Evolutionary conservation across 208 protist species (phyloP).

Genomic region (Leishmania mexicana): DNA sequence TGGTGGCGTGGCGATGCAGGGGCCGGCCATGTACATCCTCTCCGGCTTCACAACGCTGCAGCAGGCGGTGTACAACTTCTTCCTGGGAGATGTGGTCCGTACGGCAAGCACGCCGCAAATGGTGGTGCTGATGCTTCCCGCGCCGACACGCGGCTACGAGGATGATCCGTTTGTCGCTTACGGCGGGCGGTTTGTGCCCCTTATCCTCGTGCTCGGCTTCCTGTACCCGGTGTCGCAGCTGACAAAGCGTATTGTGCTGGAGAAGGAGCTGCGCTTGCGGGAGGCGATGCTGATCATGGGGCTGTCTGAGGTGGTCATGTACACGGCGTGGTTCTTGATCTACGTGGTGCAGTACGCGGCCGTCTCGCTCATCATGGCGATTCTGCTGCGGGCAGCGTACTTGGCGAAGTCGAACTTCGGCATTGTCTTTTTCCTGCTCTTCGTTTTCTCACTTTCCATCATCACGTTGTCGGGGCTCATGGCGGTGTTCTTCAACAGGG

Average conservation of each 20-base stretch:
- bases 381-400: constrained; percentile 60
- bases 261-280: constrained; percentile 76
- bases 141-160: constrained; percentile 41
- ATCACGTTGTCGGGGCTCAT: constrained; percentile 63
- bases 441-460: constrained; percentile 60
- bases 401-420: constrained; percentile 50
- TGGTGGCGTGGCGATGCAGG: constrained; percentile 30
- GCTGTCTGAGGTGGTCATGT: constrained; percentile 61
- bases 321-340: constrained; percentile 62
- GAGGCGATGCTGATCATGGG: constrained; percentile 85
- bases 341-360: constrained; percentile 59
- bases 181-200: constrained; percentile 49
- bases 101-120: constrained; percentile 30
- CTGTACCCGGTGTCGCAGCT: constrained; percentile 64
- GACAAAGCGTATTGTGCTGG: constrained; percentile 58
- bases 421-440: constrained; percentile 58
- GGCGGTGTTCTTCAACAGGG: constrained; percentile 70
- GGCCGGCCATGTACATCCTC: constrained; percentile 51
- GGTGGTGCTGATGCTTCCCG: constrained; percentile 40
- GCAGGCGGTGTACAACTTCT: constrained; percentile 44
- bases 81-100: constrained; percentile 36
- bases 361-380: constrained; percentile 54
- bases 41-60: constrained; percentile 75
- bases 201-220: constrained; percentile 76
- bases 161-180: constrained; percentile 51